Conservation (phyloP, 768 basidiomycete genomes). For the Chalciporus chontae region DNA sequence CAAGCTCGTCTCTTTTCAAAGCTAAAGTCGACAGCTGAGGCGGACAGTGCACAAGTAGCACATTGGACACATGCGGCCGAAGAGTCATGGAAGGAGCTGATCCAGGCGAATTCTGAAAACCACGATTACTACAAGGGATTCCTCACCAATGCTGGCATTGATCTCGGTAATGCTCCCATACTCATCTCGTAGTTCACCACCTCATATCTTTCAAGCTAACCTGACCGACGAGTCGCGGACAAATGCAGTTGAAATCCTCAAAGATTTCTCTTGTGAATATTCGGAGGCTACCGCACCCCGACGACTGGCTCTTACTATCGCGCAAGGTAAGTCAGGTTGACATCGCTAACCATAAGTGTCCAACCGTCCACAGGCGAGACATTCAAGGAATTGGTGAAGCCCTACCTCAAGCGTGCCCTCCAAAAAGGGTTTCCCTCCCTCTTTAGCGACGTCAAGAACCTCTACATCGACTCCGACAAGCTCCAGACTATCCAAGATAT, state of each 20-base stretch:
- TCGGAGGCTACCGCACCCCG: constrained; percentile 69
- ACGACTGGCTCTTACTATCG: constrained; percentile 69
- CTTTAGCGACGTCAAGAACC: constrained; percentile 86
- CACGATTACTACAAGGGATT: constrained; percentile 78
- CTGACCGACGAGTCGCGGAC: constrained; percentile 47
- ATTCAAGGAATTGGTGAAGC: constrained; percentile 60
- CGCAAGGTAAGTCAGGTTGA: constrained; percentile 39
- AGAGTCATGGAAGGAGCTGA: constrained; percentile 73
- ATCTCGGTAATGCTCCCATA: constrained; percentile 48
- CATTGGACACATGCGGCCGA: constrained; percentile 65
- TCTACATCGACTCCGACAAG: constrained; percentile 69
- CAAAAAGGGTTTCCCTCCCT: constrained; percentile 88
- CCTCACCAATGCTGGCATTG: constrained; percentile 60
- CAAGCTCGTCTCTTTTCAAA: constrained; percentile 78
- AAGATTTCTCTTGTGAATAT: constrained; percentile 55
- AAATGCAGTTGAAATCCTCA: constrained; percentile 55
- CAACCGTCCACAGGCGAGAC: constrained; percentile 44
- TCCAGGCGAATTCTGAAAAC: constrained; percentile 84
- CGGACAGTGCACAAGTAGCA: constrained; percentile 9
- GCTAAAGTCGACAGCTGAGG: constrained; percentile 27
- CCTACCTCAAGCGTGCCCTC: constrained; percentile 69
- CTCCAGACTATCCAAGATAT: constrained; percentile 65
- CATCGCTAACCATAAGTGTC: background rate
- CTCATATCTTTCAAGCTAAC: constrained; percentile 31
- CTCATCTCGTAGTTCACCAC: background rate